A percentile compares a stretch with the other conserved stretches of the same genome.
Conservation (phyloP, 805 yeast genomes). For the Metschnikowia continentalis region DNA sequence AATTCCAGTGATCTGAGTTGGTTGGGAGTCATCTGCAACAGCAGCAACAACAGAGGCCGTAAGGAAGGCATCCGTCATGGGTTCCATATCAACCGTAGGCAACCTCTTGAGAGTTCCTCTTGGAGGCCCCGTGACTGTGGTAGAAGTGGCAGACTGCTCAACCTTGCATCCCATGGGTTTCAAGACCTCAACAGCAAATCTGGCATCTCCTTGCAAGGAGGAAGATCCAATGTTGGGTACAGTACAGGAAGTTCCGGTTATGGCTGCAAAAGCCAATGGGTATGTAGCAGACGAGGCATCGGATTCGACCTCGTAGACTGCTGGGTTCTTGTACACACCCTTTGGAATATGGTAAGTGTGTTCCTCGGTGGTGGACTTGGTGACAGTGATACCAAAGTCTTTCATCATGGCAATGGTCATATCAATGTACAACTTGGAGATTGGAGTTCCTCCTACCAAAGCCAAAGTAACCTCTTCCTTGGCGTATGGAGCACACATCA, state of each 20-base stretch:
- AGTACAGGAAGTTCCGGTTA: conserved; percentile 89
- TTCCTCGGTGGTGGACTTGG: conserved; percentile 61
- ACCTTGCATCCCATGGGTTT: conserved; percentile 94
- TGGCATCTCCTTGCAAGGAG: conserved; percentile 95
- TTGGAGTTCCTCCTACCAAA: conserved; percentile 94
- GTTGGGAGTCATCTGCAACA: conserved; percentile 65
- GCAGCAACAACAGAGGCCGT: conserved; percentile 98
- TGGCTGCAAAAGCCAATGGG: conserved; percentile 95
- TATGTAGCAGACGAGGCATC: conserved; percentile 98
- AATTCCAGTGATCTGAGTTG: conserved; percentile 73
- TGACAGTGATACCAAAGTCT: conserved; percentile 77
- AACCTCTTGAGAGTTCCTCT: conserved; percentile 65
- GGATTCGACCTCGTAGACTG: conserved; percentile 84
- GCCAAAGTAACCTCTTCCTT: conserved; percentile 79
- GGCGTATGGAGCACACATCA: conserved; percentile 98
- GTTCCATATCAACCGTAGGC: conserved; percentile 90
- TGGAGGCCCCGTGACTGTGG: conserved; percentile 90
- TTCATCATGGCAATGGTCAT: conserved; percentile 97
- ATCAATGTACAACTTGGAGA: conserved; percentile 91
- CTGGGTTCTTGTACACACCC: conserved; percentile 75
- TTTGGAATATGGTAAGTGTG: conserved; percentile 89
- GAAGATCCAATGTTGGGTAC: conserved; percentile 90
- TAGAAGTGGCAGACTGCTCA: conserved; percentile 73
- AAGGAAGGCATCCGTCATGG: conserved; percentile 98
- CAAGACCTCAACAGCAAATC: conserved; percentile 90